Evolutionary conservation across 305 asterid genomes (phyloP).

Genomic region (Andrographis paniculata): DNA sequence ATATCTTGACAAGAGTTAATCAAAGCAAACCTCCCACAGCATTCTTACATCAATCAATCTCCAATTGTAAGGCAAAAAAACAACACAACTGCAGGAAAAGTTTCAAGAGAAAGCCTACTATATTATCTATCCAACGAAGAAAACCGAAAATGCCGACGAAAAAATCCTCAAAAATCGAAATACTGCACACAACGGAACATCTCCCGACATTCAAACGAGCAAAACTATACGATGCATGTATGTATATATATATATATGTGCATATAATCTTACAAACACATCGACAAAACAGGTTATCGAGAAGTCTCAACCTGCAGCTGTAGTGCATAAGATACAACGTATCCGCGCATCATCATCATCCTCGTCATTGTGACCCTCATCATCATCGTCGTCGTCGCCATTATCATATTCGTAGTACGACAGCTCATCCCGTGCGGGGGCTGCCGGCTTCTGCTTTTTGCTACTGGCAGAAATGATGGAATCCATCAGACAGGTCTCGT

Average conservation of each 20-base stretch:
- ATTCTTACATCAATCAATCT: no score
- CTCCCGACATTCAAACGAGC: constrained; percentile 20
- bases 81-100: no score
- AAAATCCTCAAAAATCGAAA: constrained; percentile 9
- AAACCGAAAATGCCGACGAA: neutral
- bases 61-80: no score
- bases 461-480: constrained; percentile 45
- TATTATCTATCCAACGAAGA: no score
- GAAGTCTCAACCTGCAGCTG: constrained; percentile 71
- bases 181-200: constrained; percentile 16
- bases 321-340: constrained; percentile 94
- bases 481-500: constrained; percentile 71
- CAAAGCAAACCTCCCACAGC: no score
- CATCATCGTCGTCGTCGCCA: constrained; percentile 24
- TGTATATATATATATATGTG: constrained; percentile 23
- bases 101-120: no score
- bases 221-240: constrained; percentile 19
- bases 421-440: constrained; percentile 30
- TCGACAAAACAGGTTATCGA: neutral
- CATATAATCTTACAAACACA: constrained; percentile 19
- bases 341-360: constrained; percentile 42
- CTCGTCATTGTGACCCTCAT: constrained; percentile 27
- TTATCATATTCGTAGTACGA: constrained; percentile 49
- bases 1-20: no score
- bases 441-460: constrained; percentile 43